Conservation (phyloP, 768 basidiomycete genomes). For the Mycena albidolilacea region DNA sequence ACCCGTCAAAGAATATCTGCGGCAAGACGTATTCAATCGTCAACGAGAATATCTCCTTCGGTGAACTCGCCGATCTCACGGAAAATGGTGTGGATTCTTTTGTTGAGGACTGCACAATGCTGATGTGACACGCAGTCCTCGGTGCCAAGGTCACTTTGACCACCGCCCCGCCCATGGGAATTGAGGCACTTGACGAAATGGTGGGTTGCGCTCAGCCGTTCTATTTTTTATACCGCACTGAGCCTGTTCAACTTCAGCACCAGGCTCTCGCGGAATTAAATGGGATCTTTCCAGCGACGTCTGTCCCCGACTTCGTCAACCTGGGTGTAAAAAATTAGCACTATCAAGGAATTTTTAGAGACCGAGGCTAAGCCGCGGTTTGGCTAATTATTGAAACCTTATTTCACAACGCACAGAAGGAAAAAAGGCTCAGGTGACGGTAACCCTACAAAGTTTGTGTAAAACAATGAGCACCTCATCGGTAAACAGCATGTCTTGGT, state of each 20-base stretch:
- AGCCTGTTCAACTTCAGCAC: background rate
- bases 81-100: background rate
- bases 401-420: too few species aligned
- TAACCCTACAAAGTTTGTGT: too few species aligned
- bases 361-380: constrained; percentile 14
- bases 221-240: too few species aligned
- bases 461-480: too few species aligned
- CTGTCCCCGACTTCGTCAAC: constrained; percentile 16
- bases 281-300: constrained; percentile 9
- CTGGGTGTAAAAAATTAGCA: constrained; percentile 16
- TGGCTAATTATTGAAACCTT: background rate
- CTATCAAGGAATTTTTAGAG: constrained; percentile 26
- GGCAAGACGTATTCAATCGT: constrained; percentile 24
- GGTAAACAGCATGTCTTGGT: too few species aligned
- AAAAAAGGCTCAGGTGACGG: too few species aligned
- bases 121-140: background rate
- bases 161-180: background rate
- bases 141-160: constrained; percentile 14
- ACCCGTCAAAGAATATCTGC: constrained; percentile 3
- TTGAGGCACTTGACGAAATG: constrained; percentile 2
- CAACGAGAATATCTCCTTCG: constrained; percentile 7
- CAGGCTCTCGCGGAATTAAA: constrained; percentile 10
- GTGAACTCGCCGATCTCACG: constrained; percentile 6
- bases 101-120: too few species aligned
- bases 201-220: background rate